A percentile compares a stretch with the other conserved stretches of the same genome.
Evolutionary conservation across 495 filamentous ascomycete genomes (phyloP).

Genomic region (Copromyces sp.): DNA sequence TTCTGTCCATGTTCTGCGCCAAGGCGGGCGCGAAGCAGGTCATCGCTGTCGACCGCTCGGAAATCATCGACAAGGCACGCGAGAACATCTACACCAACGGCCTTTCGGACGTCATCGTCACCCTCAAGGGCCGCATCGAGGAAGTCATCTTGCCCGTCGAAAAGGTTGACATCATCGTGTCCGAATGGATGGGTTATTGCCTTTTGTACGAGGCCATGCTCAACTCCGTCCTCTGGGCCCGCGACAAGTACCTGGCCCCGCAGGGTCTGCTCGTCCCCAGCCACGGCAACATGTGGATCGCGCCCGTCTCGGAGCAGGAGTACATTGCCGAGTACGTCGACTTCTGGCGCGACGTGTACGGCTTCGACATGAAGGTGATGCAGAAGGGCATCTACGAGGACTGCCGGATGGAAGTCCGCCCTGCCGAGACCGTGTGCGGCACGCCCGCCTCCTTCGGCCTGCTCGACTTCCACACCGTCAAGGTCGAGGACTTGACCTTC

Average conservation of each 20-base stretch:
- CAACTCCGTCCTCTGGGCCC: conserved; percentile 86
- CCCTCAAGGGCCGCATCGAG: conserved; percentile 93
- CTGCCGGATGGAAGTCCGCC: conserved; percentile 71
- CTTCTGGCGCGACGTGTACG: conserved; percentile 98
- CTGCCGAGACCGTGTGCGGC: conserved; percentile 70
- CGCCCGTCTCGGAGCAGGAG: conserved; percentile 76
- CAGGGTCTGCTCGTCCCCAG: conserved; percentile 82
- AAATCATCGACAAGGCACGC: conserved; percentile 88
- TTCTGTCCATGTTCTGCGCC: conserved; percentile 80
- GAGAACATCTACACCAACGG: conserved; percentile 85
- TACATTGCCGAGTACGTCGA: conserved; percentile 85
- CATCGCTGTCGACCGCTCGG: conserved; percentile 93
- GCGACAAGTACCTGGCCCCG: conserved; percentile 78
- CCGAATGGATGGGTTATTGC: conserved; percentile 99
- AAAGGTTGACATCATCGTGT: conserved; percentile 96
- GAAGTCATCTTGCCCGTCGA: conserved; percentile 80
- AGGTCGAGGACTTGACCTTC: conserved; percentile 65
- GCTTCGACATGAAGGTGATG: conserved; percentile 92
- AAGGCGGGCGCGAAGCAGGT: conserved; percentile 89
- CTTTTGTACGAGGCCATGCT: conserved; percentile 98
- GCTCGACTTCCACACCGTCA: conserved; percentile 75
- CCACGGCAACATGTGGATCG: conserved; percentile 82
- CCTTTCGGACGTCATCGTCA: conserved; percentile 74
- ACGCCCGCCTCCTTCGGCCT: conserved; percentile 58
- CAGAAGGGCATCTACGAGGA: conserved; percentile 75